These are phyloP conservation scores for Microglena sp. DNA, from an alignment of 139 green algal species.

Conservation along the genomic window DNA sequence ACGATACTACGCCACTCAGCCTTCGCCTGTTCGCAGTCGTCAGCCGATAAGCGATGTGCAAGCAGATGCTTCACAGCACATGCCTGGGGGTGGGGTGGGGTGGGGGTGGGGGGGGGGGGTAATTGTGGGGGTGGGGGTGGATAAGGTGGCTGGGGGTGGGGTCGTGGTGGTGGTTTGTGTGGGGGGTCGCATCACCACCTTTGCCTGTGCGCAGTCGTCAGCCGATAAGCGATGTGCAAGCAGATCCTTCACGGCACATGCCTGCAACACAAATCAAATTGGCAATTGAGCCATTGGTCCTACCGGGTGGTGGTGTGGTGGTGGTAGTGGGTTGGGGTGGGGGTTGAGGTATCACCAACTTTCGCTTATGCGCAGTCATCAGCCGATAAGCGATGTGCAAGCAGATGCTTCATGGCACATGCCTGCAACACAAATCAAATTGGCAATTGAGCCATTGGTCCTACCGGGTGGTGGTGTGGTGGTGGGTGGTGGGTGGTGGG, in stretches of 20 bases:
- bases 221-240: slow-evolving; percentile 89
- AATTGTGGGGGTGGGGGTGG: neutral
- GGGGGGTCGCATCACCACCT: neutral
- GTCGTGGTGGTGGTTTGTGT: neutral
- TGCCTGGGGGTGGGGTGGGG: slow-evolving; percentile 22
- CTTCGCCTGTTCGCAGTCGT: slow-evolving; percentile 44
- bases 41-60: slow-evolving; percentile 70
- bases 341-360: too few species aligned
- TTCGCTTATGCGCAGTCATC: too few species aligned
- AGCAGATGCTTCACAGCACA: slow-evolving; percentile 76
- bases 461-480: too few species aligned
- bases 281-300: too few species aligned
- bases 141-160: neutral
- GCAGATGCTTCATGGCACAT: neutral
- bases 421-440: too few species aligned
- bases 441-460: too few species aligned
- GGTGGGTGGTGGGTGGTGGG: too few species aligned
- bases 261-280: too few species aligned
- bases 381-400: neutral
- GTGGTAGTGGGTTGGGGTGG: too few species aligned
- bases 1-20: slow-evolving; percentile 75
- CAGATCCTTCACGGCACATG: slow-evolving; percentile 69
- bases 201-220: too few species aligned
- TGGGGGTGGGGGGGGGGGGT: neutral
- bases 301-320: too few species aligned